Percentiles rank a stretch among this genome's conserved stretches.
phyloP scores from a whole-genome alignment of 805 yeast species.

The Saturnispora ahearnii region DNA sequence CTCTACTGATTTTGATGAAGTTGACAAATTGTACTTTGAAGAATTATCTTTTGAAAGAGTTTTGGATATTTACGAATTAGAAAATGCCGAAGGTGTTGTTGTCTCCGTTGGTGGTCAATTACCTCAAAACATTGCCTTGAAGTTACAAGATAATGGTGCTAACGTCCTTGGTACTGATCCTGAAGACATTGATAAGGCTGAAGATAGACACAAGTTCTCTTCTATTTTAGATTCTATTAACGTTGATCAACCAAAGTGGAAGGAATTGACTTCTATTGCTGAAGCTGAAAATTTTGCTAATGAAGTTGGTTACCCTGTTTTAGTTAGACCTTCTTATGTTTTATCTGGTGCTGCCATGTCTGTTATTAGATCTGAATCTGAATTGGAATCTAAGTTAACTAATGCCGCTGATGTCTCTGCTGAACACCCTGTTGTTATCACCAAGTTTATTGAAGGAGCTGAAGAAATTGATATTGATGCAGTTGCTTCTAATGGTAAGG shows the following conservation, averaged over 20 bases:
- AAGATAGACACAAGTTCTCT: slow-evolving; percentile 96
- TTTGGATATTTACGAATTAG: slow-evolving; percentile 93
- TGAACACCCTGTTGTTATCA: slow-evolving; percentile 95
- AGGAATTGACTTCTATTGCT: slow-evolving; percentile 76
- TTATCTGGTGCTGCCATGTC: slow-evolving; percentile 99
- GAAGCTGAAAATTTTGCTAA: slow-evolving; percentile 84
- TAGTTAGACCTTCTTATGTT: slow-evolving; percentile 96
- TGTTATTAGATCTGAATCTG: slow-evolving; percentile 70
- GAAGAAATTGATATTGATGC: slow-evolving; percentile 97
- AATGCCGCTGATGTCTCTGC: slow-evolving; percentile 89
- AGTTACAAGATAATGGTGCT: slow-evolving; percentile 73
- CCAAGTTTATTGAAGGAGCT: slow-evolving; percentile 93
- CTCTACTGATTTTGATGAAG: slow-evolving; percentile 97
- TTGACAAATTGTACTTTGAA: slow-evolving; percentile 93
- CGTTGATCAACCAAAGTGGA: slow-evolving; percentile 97
- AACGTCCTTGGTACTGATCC: slow-evolving; percentile 91
- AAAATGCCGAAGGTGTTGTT: slow-evolving; percentile 80
- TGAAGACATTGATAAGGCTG: slow-evolving; percentile 91
- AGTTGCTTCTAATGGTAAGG: slow-evolving; percentile 83
- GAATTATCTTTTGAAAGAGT: slow-evolving; percentile 94
- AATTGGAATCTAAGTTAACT: slow-evolving; percentile 71
- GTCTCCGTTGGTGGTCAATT: slow-evolving; percentile 97
- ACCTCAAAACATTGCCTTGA: slow-evolving; percentile 92
- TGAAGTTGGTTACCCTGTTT: slow-evolving; percentile 86
- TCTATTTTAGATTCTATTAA: slow-evolving; percentile 86